Evolutionary conservation across 1,284 basidiomycete species (phyloP), one percentile per base, ranked within the genome.

Genomic region (Chalciporus sp.): DNA sequence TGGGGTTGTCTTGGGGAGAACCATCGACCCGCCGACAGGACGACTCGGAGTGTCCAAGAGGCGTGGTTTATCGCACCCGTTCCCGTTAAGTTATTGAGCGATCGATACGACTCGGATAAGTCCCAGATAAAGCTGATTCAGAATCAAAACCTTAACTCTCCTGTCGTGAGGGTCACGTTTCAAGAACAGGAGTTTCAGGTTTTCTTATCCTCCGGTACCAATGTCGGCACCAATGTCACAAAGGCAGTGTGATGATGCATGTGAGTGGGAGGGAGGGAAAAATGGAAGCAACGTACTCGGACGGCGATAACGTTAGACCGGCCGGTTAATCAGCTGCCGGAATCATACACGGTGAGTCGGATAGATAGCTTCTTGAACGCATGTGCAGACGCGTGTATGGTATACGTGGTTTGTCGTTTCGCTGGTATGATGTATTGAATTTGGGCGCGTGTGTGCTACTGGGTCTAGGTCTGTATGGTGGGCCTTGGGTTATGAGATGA

Each of bases 231-330:
- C 14, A 31, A 14, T 33, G 12, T 35, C 33, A 35, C 33, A 35
- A 16, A 35, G 7, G 16, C 33, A 35, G 33, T 16, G 14, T 11
- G 31, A 23, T 23, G 23, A 23, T 23, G 23, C 6, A 6, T 23
- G 31, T 31, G 31, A 31, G 33, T 35, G 33, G 12, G 16, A 35
- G 16, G 16, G 29, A 8, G 19, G 47, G 28, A 31, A 54, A 20
- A 55, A 48, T 55, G 46, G 43, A 55, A 40, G 37, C 27, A 43
- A 1, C 23, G 23, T 23, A 23, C 23, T 23, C 6, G 23, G 42
- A 27, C 7, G 27, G 33, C 14, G 14, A n/a, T 35, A n/a, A 16
- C 16, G 6, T 35, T n/a, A n/a, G 33, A n/a, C 33, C 33, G 28
- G 28, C 28, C 28, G 16, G 16, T n/a, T 5, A 35, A 3, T 7